Conservation (phyloP, 441 rosid species). For the Populus tomentosa region DNA sequence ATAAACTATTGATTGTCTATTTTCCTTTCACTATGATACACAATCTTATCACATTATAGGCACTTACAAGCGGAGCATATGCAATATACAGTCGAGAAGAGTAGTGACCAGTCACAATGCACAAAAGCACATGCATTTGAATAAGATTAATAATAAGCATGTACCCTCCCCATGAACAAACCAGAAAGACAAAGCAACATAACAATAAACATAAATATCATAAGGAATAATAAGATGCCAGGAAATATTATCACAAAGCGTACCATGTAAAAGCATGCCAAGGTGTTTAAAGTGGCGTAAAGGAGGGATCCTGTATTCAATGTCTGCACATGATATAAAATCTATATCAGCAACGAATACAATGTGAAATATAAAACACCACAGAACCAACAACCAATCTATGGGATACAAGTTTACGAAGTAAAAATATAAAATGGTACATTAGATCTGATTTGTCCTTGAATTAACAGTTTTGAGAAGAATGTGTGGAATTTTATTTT, state of each 20-base stretch:
- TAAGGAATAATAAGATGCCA: conserved; percentile 16
- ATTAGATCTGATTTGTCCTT: neutral
- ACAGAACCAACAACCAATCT: conserved; percentile 3
- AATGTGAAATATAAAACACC: neutral
- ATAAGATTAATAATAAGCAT: conserved; percentile 97
- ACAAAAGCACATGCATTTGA: conserved; percentile 95
- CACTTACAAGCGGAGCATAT: conserved; percentile 96
- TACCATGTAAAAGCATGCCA: conserved; percentile 97
- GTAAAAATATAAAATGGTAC: conserved; percentile 6
- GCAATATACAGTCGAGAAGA: conserved; percentile 92
- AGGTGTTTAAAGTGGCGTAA: conserved; percentile 89
- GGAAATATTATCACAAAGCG: conserved; percentile 21
- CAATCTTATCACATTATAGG: conserved; percentile 1
- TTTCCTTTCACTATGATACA: conserved; percentile 9
- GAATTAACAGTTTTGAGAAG: conserved; percentile 10
- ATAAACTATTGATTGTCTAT: neutral
- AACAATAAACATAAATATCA: conserved; percentile 12
- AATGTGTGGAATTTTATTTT: conserved; percentile 12
- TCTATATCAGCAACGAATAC: conserved; percentile 21
- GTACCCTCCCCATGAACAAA: conserved; percentile 99
- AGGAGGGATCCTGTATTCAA: conserved; percentile 98
- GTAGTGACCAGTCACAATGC: conserved; percentile 96
- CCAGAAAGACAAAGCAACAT: conserved; percentile 42
- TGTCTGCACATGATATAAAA: conserved; percentile 59
- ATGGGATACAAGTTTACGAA: neutral